These are phyloP conservation scores for Trichosporon sp. DNA, from an alignment of 1,284 basidiomycete genomes.

Conservation along the genomic window DNA sequence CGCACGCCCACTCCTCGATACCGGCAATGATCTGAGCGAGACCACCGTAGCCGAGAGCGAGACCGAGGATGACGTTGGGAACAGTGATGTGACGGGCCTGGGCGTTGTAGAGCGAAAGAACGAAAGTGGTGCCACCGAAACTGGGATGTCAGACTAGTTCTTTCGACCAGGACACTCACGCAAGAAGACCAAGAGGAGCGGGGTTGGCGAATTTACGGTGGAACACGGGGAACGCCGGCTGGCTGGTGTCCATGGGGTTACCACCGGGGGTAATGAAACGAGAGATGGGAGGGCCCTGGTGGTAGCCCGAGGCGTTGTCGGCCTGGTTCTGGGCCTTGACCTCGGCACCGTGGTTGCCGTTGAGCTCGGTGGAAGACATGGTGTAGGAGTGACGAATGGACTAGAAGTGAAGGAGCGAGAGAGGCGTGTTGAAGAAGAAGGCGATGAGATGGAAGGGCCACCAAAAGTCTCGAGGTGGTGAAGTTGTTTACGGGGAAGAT, in stretches of 20 bases:
- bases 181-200: slow-evolving; percentile 54
- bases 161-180: slow-evolving; percentile 22
- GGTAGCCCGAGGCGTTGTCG: slow-evolving; percentile 9
- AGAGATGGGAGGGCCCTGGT: slow-evolving; percentile 17
- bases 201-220: slow-evolving; percentile 55
- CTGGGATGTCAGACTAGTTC: slow-evolving; percentile 5
- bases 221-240: slow-evolving; percentile 45
- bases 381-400: background rate
- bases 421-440: background rate
- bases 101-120: slow-evolving; percentile 53
- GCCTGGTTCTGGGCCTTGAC: slow-evolving; percentile 7
- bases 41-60: slow-evolving; percentile 78
- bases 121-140: slow-evolving; percentile 56
- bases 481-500: background rate
- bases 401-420: background rate
- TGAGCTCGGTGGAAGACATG: slow-evolving; percentile 19
- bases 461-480: background rate
- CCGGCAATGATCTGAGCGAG: slow-evolving; percentile 62
- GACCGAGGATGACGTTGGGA: slow-evolving; percentile 74
- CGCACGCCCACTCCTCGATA: slow-evolving; percentile 64
- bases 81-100: slow-evolving; percentile 46
- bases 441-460: background rate
- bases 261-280: slow-evolving; percentile 26
- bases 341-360: slow-evolving; percentile 8
- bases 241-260: slow-evolving; percentile 23